A percentile compares a stretch with the other conserved stretches of the same genome.
phyloP scores from a whole-genome alignment of 805 yeast genomes.

The Lachancea waltii region DNA sequence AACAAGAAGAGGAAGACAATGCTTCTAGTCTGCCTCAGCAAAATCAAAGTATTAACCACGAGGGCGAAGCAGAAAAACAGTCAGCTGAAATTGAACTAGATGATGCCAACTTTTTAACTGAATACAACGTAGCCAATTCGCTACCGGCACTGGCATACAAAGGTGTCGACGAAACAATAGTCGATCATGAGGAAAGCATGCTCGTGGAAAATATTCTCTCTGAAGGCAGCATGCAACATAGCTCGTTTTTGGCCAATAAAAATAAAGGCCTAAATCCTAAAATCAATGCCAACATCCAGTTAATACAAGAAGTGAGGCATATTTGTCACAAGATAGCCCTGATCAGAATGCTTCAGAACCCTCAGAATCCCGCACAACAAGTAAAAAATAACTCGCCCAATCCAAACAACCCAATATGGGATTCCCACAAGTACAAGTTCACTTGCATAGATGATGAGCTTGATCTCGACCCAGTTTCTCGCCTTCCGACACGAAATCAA shows the following conservation, averaged over 20 bases:
- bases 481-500: constrained; percentile 60
- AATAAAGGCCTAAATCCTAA: constrained; percentile 55
- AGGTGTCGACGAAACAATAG: constrained; percentile 45
- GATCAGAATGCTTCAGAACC: constrained; percentile 86
- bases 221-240: constrained; percentile 35
- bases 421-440: constrained; percentile 21
- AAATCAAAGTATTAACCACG: constrained; percentile 3
- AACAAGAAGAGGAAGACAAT: constrained; percentile 31
- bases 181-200: constrained; percentile 41
- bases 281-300: constrained; percentile 57
- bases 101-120: constrained; percentile 63
- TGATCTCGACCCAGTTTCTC: constrained; percentile 81
- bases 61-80: constrained; percentile 31
- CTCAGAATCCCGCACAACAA: constrained; percentile 36
- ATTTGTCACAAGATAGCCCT: constrained; percentile 82
- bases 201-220: constrained; percentile 36
- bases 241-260: constrained; percentile 34
- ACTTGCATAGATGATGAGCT: constrained; percentile 49
- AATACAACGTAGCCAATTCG: constrained; percentile 79
- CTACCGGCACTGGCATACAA: constrained; percentile 56
- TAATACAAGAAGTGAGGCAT: constrained; percentile 83
- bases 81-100: constrained; percentile 41
- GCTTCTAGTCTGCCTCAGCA: constrained; percentile 8
- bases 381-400: constrained; percentile 9
- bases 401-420: constrained; percentile 15